Evolutionary conservation across 306 rosid genomes (phyloP).

Genomic region (Vigna unguiculata): DNA sequence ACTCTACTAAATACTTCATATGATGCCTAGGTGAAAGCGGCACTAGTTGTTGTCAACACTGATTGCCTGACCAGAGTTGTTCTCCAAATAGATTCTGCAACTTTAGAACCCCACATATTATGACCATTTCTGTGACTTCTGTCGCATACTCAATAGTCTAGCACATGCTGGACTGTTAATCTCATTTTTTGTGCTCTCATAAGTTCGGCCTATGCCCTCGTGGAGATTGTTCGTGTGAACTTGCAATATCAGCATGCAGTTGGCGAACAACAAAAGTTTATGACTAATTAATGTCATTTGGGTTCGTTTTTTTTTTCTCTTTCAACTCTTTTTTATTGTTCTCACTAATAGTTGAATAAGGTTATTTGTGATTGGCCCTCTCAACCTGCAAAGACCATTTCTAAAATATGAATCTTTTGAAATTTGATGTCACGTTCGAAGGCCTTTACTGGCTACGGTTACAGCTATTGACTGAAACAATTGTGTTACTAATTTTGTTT

Average conservation of each 20-base stretch:
- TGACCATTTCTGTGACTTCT: background rate
- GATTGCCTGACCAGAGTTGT: background rate
- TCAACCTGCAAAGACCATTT: too few species aligned
- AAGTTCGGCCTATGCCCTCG: background rate
- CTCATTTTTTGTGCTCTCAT: background rate
- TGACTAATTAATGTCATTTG: background rate
- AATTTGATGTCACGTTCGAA: too few species aligned
- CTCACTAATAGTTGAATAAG: background rate
- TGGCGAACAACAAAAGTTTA: background rate
- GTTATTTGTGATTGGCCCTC: background rate
- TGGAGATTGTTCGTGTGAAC: background rate
- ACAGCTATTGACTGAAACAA: background rate
- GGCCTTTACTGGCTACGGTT: too few species aligned
- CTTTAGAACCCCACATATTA: background rate
- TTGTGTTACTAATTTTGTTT: background rate
- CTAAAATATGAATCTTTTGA: too few species aligned
- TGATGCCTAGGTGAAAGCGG: background rate
- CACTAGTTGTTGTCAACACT: background rate
- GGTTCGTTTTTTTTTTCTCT: background rate
- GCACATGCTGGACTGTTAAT: too few species aligned
- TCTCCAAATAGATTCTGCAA: background rate
- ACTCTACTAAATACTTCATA: too few species aligned
- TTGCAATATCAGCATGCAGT: background rate
- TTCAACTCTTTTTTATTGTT: background rate
- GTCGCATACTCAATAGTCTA: background rate